Base-by-base conservation (phyloP, 352 stramenopile genomes). In the Globisporangium nodosum region DNA sequence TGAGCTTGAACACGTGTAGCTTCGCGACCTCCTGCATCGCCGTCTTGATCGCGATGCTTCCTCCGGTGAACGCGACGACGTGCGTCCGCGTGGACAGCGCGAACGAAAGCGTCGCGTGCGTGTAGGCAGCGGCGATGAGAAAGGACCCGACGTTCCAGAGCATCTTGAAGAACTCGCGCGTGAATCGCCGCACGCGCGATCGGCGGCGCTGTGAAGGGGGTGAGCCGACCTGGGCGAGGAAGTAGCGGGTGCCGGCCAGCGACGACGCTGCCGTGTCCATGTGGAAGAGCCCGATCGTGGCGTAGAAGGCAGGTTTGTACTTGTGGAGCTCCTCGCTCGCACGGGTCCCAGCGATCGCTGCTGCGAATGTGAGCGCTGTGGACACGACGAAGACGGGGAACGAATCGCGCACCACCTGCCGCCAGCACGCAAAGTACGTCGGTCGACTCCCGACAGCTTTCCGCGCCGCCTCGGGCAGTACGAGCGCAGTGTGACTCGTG, bases 11-110 rank as follows among this genome's bases (percentile, higher is more conserved):
- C 9, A 81, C 58, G 7, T 64, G 40, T 12, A 63, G 45, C n/a
- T 70, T 74, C 21, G 61, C 65, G 21, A 52, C 13, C 57, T 81
- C 73, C 49, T 81, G 55, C 31, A 61, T 18, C 7, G 18, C n/a
- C 1, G 27, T 33, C 30, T 61, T 54, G 35, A 54, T 11, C 12
- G 16, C 33, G 21, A 61, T 37, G 21, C 55, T 61, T 3, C 7
- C 35, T 5, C 24, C 30, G 7, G 48, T 54, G 21, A 54, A 61
- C 18, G 12, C 30, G 16, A 58, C 3, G 2, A 30, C 42, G 42
- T 61, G 27, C 27, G 21, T 33, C 5, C 27, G 39, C 9, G 42
- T 58, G 3, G 52, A 49, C 13, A 58, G 16, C n/a, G 21, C n/a
- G 13, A 58, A 13, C 13, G 42, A 37, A 9, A 24, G 6, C 20